These are phyloP conservation scores for Fraxinus sp. DNA, from an alignment of 305 asterid genomes.

Conservation along the genomic window DNA sequence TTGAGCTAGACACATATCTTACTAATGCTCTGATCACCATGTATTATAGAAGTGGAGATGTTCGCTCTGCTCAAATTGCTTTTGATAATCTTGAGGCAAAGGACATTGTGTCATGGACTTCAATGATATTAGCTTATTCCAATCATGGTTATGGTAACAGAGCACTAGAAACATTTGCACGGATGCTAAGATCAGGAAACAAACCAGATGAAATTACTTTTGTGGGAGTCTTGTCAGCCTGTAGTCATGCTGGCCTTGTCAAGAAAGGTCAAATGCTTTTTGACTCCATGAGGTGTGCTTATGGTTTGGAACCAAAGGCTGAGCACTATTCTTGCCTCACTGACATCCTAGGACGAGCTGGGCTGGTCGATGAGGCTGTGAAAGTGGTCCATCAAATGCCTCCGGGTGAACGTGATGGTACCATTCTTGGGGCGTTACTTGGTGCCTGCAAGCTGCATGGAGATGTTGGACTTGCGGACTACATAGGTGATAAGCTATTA, in stretches of 20 bases:
- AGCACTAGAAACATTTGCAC: conserved; percentile 63
- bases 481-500: conserved; percentile 46
- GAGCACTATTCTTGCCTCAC: conserved; percentile 79
- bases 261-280: conserved; percentile 68
- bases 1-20: conserved; percentile 50
- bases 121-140: conserved; percentile 65
- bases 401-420: conserved; percentile 53
- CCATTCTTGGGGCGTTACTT: conserved; percentile 67
- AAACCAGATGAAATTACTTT: conserved; percentile 66
- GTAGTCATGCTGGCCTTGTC: conserved; percentile 86
- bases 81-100: conserved; percentile 55
- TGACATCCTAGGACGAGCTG: conserved; percentile 79
- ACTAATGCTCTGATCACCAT: conserved; percentile 60
- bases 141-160: conserved; percentile 64
- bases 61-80: conserved; percentile 48
- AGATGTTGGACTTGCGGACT: conserved; percentile 47
- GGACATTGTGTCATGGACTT: conserved; percentile 72
- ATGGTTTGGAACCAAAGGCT: conserved; percentile 50
- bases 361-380: conserved; percentile 63
- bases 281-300: conserved; percentile 52
- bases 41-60: conserved; percentile 70
- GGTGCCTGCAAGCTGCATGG: conserved; percentile 70
- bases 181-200: conserved; percentile 59
- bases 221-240: conserved; percentile 71
- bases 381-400: conserved; percentile 59